phyloP scores from a whole-genome alignment of 371 early-diverging fungal species.

The Rhizopus stolonifer region DNA sequence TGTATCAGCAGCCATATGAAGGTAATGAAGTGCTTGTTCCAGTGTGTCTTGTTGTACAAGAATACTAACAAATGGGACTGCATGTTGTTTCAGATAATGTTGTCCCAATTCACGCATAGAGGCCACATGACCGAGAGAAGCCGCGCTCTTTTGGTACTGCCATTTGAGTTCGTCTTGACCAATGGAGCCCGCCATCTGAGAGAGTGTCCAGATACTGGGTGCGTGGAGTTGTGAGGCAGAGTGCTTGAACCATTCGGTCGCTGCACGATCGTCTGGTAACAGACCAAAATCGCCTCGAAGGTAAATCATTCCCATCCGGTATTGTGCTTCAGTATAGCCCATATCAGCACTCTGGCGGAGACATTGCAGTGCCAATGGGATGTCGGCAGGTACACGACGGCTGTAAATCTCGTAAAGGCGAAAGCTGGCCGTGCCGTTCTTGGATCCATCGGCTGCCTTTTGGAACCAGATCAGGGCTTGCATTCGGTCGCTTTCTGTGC shows the following conservation, averaged over 20 bases:
- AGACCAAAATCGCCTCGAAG: slow-evolving; percentile 20
- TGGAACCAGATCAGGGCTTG: slow-evolving; percentile 35
- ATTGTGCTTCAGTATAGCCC: slow-evolving; percentile 42
- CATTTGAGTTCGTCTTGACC: slow-evolving; percentile 31
- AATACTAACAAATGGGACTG: slow-evolving; percentile 8
- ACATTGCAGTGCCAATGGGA: slow-evolving; percentile 19
- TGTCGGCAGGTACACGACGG: slow-evolving; percentile 14
- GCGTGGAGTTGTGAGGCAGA: slow-evolving; percentile 34
- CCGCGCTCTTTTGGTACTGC: slow-evolving; percentile 35
- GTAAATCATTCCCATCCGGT: slow-evolving; percentile 30
- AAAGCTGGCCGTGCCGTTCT: slow-evolving; percentile 32
- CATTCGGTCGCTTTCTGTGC: slow-evolving; percentile 16
- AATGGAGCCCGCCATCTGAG: slow-evolving; percentile 34
- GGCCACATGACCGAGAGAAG: slow-evolving; percentile 28
- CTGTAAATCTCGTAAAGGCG: slow-evolving; percentile 24
- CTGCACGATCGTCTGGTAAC: slow-evolving; percentile 23
- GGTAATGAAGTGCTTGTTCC: slow-evolving; percentile 31
- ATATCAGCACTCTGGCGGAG: slow-evolving; percentile 32
- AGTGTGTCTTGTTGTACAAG: slow-evolving; percentile 25
- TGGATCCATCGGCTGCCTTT: slow-evolving; percentile 26
- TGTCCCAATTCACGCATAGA: slow-evolving; percentile 19
- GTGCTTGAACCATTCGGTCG: slow-evolving; percentile 34
- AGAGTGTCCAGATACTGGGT: slow-evolving; percentile 36
- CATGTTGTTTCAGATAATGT: slow-evolving; percentile 15
- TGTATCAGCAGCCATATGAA: slow-evolving; percentile 37